Percentiles rank a stretch among this genome's conserved stretches.
Conservation (phyloP, 371 early-diverging fungal genomes). For the Lichtheimia hyalospora region DNA sequence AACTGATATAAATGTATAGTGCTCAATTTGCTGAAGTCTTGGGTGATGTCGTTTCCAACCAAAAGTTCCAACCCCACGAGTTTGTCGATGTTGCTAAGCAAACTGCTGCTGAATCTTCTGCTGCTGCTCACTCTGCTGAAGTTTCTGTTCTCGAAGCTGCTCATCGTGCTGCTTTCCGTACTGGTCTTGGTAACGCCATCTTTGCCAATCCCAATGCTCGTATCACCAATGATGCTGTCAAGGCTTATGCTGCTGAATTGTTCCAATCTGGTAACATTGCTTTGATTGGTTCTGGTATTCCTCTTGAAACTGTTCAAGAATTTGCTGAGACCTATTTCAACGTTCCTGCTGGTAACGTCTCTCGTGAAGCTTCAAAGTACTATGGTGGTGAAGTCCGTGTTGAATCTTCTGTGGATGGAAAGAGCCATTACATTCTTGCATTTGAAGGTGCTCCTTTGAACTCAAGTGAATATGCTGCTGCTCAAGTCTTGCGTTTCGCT, state of each 20-base stretch:
- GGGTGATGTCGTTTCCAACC: constrained; percentile 73
- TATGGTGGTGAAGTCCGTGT: constrained; percentile 87
- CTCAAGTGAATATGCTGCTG: constrained; percentile 69
- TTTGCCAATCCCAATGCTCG: constrained; percentile 70
- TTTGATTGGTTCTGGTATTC: constrained; percentile 86
- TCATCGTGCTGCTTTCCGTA: constrained; percentile 92
- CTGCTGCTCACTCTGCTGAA: constrained; percentile 68
- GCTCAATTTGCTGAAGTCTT: constrained; percentile 88
- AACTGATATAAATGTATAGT: too few relatives aligned
- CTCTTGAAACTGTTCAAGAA: constrained; percentile 63
- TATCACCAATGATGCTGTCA: constrained; percentile 63
- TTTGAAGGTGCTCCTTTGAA: constrained; percentile 72
- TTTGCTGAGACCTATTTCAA: constrained; percentile 64
- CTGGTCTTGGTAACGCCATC: constrained; percentile 93
- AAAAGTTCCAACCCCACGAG: constrained; percentile 87
- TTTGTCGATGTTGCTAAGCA: constrained; percentile 71
- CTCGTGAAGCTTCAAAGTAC: constrained; percentile 60
- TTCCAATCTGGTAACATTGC: constrained; percentile 77
- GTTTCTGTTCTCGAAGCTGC: constrained; percentile 75
- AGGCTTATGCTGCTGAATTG: constrained; percentile 70
- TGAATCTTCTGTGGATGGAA: constrained; percentile 42
- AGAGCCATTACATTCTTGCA: constrained; percentile 76
- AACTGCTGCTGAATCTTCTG: constrained; percentile 70
- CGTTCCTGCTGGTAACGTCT: constrained; percentile 47
- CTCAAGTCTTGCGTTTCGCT: constrained; percentile 77